phyloP scores from a whole-genome alignment of 2,329 filamentous ascomycete species.

The Zopfia rhizophila region DNA sequence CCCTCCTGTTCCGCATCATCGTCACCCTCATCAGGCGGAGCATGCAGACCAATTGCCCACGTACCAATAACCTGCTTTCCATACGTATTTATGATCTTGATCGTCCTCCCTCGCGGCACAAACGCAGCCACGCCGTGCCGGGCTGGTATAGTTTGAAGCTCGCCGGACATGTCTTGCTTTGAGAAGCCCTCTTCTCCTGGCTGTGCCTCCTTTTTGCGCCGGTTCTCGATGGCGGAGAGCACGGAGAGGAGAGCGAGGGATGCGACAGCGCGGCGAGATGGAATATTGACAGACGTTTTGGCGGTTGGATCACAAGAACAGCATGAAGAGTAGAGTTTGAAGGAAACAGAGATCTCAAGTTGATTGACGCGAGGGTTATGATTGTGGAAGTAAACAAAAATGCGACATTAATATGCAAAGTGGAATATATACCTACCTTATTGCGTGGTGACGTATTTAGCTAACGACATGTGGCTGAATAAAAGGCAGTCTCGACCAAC shows the following conservation, averaged over 20 bases:
- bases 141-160: conserved; percentile 59
- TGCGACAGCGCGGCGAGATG: conserved; percentile 47
- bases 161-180: conserved; percentile 49
- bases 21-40: conserved; percentile 54
- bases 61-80: conserved; percentile 62
- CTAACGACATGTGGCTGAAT: conserved; percentile 13
- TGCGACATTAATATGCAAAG: conserved; percentile 6
- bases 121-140: conserved; percentile 62
- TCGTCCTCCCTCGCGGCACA: conserved; percentile 59
- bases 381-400: not conserved
- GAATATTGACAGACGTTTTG: conserved; percentile 41
- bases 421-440: conserved; percentile 15
- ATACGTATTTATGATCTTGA: conserved; percentile 63
- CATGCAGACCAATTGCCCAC: conserved; percentile 60
- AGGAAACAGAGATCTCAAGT: not conserved
- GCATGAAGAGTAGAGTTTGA: not conserved
- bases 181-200: conserved; percentile 22
- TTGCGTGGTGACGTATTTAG: conserved; percentile 16
- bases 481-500: conserved; percentile 11
- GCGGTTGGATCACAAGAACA: not conserved
- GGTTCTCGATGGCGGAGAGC: conserved; percentile 45
- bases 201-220: conserved; percentile 37
- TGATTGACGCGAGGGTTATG: conserved; percentile 2
- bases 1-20: conserved; percentile 29
- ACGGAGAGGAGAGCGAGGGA: conserved; percentile 46